Evolutionary conservation across 495 filamentous ascomycete species (phyloP), one percentile per base, ranked within the genome.

Genomic region (Aspergillus affinis): DNA sequence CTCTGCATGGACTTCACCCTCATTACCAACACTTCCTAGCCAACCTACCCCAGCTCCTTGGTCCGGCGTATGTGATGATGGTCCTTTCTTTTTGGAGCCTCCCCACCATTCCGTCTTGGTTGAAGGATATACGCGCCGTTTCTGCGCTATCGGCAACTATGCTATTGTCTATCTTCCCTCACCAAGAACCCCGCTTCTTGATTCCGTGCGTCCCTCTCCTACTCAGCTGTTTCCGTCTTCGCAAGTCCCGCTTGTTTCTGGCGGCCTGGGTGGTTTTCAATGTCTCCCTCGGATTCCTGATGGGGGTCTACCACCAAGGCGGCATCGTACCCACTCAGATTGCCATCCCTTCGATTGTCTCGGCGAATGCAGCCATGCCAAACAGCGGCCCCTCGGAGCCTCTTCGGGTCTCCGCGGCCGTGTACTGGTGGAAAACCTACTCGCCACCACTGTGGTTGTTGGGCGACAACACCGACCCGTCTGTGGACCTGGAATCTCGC

Each of bases 401-500:
- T 48, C 57, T n/a, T 18, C 78, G 84, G 53, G 82, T 85, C n/a
- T 84, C 82, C 6, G 81, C 88, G 13, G 72, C 69, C 12, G 89
- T 90, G 4, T 80, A 96, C 55, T 98, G 93, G 93, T 98, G 94
- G 94, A 96, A 96, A 67, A 98, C 95, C 0, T 98, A 98, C 72
- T 90, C 87, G 62, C 94, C 94, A 7, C 94, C 94, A 0, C 86
- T 89, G 20, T 98, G 94, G 92, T 80, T 98, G 18, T 78, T 98
- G 23, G 91, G 93, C 58, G 84, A 88, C 9, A 88, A 88, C 65
- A 86, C 86, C 61, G 82, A 82, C 29, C 56, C 70, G 7, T 63
- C 60, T 59, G 75, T 84, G 15, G 68, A 72, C 13, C 73, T 93
- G 49, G 75, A 72, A n/a, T 96, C 92, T 0, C 74, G 73, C 13